Evolutionary conservation across 257 asterid species (phyloP).

Genomic region (Dorcoceras hygrometricum): DNA sequence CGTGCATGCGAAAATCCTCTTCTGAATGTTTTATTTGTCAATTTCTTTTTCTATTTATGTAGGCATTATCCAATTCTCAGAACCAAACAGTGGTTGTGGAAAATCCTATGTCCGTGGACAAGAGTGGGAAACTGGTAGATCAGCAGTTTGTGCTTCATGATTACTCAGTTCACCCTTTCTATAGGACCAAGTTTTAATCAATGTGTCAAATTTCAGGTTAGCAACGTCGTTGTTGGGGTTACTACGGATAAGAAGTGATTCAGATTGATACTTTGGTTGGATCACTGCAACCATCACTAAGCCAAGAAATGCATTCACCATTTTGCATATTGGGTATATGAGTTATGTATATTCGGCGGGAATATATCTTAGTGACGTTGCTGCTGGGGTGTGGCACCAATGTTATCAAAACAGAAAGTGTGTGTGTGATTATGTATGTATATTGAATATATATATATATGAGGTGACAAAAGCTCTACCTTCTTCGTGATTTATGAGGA

Average conservation of each 20-base stretch:
- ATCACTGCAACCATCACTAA: constrained; percentile 25
- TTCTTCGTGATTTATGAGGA: constrained; percentile 26
- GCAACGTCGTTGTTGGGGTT: constrained; percentile 57
- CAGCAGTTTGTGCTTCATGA: constrained; percentile 5
- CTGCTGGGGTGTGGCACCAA: constrained; percentile 26
- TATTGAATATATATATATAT: constrained; percentile 26
- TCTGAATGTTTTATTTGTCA: neutral
- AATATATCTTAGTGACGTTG: constrained; percentile 28
- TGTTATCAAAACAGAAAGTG: constrained; percentile 18
- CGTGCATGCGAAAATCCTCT: neutral
- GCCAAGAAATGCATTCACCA: constrained; percentile 23
- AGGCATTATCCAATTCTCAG: constrained; percentile 46
- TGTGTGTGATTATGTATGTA: constrained; percentile 23
- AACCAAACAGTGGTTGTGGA: constrained; percentile 60
- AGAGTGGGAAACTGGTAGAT: constrained; percentile 59
- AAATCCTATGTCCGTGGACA: constrained; percentile 60
- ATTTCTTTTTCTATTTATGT: constrained; percentile 14
- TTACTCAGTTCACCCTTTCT: neutral
- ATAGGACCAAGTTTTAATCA: constrained; percentile 7
- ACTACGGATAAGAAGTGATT: constrained; percentile 50
- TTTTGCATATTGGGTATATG: constrained; percentile 27
- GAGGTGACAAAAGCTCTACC: constrained; percentile 20
- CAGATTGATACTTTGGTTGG: constrained; percentile 11
- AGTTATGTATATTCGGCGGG: constrained; percentile 35
- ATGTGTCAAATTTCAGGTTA: constrained; percentile 36